phyloP scores from a whole-genome alignment of 768 basidiomycete genomes.

The Podaxis sp. region DNA sequence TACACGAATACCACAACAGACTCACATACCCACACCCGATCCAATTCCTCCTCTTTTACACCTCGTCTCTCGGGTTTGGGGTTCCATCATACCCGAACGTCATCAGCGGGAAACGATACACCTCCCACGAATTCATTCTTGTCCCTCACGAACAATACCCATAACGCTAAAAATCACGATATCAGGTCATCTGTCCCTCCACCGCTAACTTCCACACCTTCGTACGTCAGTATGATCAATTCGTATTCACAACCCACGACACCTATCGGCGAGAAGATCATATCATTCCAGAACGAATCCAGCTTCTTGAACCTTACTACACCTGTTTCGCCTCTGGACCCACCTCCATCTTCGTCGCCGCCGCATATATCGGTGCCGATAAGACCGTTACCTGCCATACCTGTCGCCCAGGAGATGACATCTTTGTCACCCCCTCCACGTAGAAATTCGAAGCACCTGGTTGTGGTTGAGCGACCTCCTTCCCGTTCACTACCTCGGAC shows the following conservation, averaged over 20 bases:
- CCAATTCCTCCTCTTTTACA: conserved; percentile 17
- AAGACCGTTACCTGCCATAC: conserved; percentile 16
- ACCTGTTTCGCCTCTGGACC: conserved; percentile 39
- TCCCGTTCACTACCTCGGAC: not conserved
- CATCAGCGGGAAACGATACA: not conserved
- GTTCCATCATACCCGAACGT: conserved; percentile 9
- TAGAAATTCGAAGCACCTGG: conserved; percentile 49
- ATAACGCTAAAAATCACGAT: conserved; percentile 12
- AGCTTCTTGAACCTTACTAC: conserved; percentile 60
- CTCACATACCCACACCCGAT: conserved; percentile 26
- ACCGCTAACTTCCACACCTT: conserved; percentile 15
- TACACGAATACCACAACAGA: conserved; percentile 17
- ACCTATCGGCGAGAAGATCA: conserved; percentile 70
- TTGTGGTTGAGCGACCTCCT: conserved; percentile 29
- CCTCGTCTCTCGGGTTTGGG: conserved; percentile 1
- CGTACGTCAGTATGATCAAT: conserved; percentile 2
- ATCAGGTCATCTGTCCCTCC: conserved; percentile 11
- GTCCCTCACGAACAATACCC: conserved; percentile 12
- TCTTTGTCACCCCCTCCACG: conserved; percentile 65
- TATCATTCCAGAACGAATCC: conserved; percentile 46
- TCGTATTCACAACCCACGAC: conserved; percentile 34
- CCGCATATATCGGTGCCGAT: not conserved
- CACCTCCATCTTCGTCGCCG: conserved; percentile 23
- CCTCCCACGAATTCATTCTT: not conserved
- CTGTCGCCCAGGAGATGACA: conserved; percentile 26